Evolutionary conservation across 441 rosid genomes (phyloP).

Genomic region (Populus hybrid): DNA sequence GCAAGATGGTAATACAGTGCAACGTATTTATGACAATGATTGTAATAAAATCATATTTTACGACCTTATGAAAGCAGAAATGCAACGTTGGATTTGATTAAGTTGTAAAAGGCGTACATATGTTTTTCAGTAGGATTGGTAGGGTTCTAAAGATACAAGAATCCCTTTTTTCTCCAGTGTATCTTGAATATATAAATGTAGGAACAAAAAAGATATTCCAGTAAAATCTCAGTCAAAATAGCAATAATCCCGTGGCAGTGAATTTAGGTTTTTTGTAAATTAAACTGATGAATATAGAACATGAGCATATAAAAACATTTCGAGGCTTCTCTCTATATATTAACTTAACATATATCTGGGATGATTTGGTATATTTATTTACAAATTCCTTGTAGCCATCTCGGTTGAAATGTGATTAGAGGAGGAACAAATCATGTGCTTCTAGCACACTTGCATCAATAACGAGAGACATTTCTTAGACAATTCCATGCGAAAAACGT

Average conservation of each 20-base stretch:
- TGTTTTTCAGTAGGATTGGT: not conserved
- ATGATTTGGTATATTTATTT: not conserved
- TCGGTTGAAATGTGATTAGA: not conserved
- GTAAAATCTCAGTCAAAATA: too few species aligned
- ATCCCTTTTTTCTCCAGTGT: not conserved
- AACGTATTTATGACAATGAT: not conserved
- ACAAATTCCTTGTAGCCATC: not conserved
- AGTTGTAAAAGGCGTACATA: not conserved
- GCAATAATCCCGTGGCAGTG: not conserved
- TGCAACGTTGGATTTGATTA: not conserved
- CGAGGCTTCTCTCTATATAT: too few species aligned
- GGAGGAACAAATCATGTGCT: constrained; percentile 21
- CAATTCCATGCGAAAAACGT: constrained; percentile 2
- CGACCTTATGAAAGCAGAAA: too few species aligned
- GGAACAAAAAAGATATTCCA: not conserved
- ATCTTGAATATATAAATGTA: not conserved
- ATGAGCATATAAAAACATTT: too few species aligned
- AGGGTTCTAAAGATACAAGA: not conserved
- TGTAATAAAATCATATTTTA: too few species aligned
- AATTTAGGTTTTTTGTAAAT: too few species aligned
- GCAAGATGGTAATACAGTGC: not conserved
- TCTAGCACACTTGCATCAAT: constrained; percentile 16
- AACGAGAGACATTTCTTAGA: constrained; percentile 2
- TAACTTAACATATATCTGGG: not conserved
- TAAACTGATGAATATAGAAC: too few species aligned